Base-by-base conservation (phyloP, 352 stramenopile species). In the Globisporangium splendens region DNA sequence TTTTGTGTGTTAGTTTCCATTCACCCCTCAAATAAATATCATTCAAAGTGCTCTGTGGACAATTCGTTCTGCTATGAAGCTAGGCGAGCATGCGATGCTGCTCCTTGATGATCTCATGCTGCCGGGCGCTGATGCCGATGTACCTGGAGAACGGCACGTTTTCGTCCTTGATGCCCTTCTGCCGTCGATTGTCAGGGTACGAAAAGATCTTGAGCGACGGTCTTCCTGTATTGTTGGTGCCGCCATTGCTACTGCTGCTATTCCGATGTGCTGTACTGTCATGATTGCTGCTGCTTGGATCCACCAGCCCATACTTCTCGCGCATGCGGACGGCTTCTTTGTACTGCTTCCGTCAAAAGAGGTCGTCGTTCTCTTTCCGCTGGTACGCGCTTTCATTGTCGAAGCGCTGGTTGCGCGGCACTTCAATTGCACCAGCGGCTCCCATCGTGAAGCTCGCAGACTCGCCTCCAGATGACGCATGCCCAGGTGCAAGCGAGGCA, bases 131-230 rank as follows among this genome's bases (percentile, higher is more conserved):
- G 50, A 90, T 88, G 33, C 80, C 80, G n/a, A 90, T 90, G 66
- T 88, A 90, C 35, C 80, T 56, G 17, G 80, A 73, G 53, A 79
- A 86, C 13, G 80, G 80, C 20, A 90, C 69, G 21, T 65, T 82
- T 54, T 90, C 79, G 54, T 90, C 79, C 2, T 58, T 75, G 61
- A 75, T 79, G 22, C 71, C 70, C 66, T 53, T 56, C 24, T 60
- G 56, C 38, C 54, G 41, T 10, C 71, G 68, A 47, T 65, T 59
- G 52, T 84, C 73, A 0, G 76, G 80, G 35, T 69, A 70, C 14
- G 80, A 88, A 59, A 90, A 90, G 62, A 90, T 90, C 72, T 83
- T 83, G 41, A 90, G 73, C 7, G 78, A 86, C 8, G 79, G 74
- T 7, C 58, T 72, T 59, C 35, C n/a, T 31, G 33, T 38, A 48